Evolutionary conservation across 257 asterid species (phyloP).

Genomic region (Handroanthus guayacan): DNA sequence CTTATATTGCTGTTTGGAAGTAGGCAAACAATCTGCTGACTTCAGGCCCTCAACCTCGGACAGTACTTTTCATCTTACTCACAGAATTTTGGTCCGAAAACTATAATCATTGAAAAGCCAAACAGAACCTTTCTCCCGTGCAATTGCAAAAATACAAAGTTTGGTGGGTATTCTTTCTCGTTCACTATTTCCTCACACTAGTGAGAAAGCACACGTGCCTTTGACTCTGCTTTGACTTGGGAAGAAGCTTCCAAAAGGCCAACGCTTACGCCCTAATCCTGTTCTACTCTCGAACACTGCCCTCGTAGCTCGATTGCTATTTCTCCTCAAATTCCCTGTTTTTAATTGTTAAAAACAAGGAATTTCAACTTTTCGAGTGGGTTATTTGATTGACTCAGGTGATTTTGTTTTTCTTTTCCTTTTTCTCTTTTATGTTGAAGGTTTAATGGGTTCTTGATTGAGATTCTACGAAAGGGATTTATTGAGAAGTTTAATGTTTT

Average conservation of each 20-base stretch:
- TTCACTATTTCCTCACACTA: slow-evolving; percentile 7
- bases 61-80: slow-evolving; percentile 22
- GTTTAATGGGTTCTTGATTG: slow-evolving; percentile 33
- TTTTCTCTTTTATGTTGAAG: background rate
- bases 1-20: background rate
- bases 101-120: slow-evolving; percentile 36
- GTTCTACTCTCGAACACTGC: slow-evolving; percentile 38
- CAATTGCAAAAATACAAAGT: background rate
- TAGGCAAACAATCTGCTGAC: slow-evolving; percentile 24
- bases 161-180: background rate
- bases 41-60: slow-evolving; percentile 37
- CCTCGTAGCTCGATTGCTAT: slow-evolving; percentile 41
- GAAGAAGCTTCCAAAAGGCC: slow-evolving; percentile 55
- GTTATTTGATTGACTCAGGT: slow-evolving; percentile 45
- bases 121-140: slow-evolving; percentile 9
- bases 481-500: slow-evolving; percentile 21
- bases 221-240: slow-evolving; percentile 51
- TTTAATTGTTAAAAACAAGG: slow-evolving; percentile 15
- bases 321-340: slow-evolving; percentile 1
- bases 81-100: slow-evolving; percentile 33
- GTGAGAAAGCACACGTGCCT: slow-evolving; percentile 45
- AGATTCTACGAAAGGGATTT: slow-evolving; percentile 22
- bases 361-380: background rate
- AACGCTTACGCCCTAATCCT: slow-evolving; percentile 45
- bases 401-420: slow-evolving; percentile 22